Conservation (phyloP, 495 filamentous ascomycete genomes). For the Podospora anserina region DNA sequence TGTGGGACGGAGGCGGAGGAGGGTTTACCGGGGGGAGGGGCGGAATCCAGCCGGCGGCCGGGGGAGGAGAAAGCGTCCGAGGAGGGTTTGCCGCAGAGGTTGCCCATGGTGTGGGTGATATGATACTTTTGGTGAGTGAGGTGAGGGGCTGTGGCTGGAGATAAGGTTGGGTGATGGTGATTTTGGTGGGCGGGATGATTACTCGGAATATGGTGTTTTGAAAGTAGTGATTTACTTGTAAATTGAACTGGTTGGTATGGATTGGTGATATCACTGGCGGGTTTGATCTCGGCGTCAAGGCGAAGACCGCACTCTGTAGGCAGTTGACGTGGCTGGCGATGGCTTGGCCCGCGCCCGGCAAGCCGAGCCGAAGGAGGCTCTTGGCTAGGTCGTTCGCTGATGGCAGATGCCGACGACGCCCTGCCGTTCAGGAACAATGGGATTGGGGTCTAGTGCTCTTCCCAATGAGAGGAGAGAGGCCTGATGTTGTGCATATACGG, state of each 20-base stretch:
- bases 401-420: neutral
- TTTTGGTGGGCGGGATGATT: neutral
- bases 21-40: conserved; percentile 35
- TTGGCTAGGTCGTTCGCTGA: neutral
- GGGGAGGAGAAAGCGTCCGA: conserved; percentile 58
- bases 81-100: conserved; percentile 66
- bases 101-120: conserved; percentile 57
- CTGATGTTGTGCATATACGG: neutral
- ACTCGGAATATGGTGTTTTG: neutral
- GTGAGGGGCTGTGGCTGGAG: neutral
- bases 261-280: neutral
- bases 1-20: conserved; percentile 36
- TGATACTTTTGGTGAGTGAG: neutral
- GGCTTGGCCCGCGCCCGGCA: neutral
- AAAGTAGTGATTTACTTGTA: neutral
- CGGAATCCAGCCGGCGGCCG: conserved; percentile 59
- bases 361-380: neutral
- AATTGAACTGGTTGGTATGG: neutral
- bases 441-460: neutral
- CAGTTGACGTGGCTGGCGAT: neutral
- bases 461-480: neutral
- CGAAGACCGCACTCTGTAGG: neutral
- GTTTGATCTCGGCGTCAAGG: neutral
- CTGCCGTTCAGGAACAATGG: neutral
- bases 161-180: neutral